Percentiles rank a stretch among this genome's conserved stretches.
Evolutionary conservation across 2,329 filamentous ascomycete genomes (phyloP).

Genomic region (Claviceps lovelessii): DNA sequence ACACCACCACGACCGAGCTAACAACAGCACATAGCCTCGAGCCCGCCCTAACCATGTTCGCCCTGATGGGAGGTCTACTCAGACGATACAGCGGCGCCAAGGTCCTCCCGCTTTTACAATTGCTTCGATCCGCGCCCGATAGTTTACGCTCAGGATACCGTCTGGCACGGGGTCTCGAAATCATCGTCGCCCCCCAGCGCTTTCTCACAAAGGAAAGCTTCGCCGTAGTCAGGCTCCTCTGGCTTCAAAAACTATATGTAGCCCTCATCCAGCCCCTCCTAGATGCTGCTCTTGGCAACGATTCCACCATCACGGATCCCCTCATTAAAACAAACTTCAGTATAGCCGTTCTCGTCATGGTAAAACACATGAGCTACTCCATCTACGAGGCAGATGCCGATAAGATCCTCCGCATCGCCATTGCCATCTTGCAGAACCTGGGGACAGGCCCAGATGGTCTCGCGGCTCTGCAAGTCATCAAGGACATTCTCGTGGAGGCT

Average conservation of each 20-base stretch:
- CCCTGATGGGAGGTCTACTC: slow-evolving; percentile 23
- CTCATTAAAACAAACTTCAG: slow-evolving; percentile 26
- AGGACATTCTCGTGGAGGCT: slow-evolving; percentile 31
- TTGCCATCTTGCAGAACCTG: slow-evolving; percentile 31
- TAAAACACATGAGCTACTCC: slow-evolving; percentile 34
- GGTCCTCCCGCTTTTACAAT: slow-evolving; percentile 19
- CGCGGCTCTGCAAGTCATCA: slow-evolving; percentile 34
- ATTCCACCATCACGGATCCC: slow-evolving; percentile 16
- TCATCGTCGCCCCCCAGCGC: slow-evolving; percentile 26
- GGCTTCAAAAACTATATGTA: slow-evolving; percentile 35
- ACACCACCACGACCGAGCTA: not conserved
- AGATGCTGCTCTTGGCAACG: slow-evolving; percentile 20
- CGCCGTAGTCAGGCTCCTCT: slow-evolving; percentile 30
- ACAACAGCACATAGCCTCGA: not conserved
- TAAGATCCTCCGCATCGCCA: slow-evolving; percentile 32
- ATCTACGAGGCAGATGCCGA: slow-evolving; percentile 38
- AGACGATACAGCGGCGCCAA: slow-evolving; percentile 24
- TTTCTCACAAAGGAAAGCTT: slow-evolving; percentile 27
- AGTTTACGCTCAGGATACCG: slow-evolving; percentile 21
- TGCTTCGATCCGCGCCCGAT: slow-evolving; percentile 22
- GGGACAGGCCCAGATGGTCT: slow-evolving; percentile 29
- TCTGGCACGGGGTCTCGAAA: slow-evolving; percentile 28
- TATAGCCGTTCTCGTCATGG: slow-evolving; percentile 32
- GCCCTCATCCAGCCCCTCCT: slow-evolving; percentile 32
- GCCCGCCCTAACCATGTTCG: slow-evolving; percentile 16